Conservation (phyloP, 2,329 filamentous ascomycete genomes). For the Phyllosticta paracitricarpa region DNA sequence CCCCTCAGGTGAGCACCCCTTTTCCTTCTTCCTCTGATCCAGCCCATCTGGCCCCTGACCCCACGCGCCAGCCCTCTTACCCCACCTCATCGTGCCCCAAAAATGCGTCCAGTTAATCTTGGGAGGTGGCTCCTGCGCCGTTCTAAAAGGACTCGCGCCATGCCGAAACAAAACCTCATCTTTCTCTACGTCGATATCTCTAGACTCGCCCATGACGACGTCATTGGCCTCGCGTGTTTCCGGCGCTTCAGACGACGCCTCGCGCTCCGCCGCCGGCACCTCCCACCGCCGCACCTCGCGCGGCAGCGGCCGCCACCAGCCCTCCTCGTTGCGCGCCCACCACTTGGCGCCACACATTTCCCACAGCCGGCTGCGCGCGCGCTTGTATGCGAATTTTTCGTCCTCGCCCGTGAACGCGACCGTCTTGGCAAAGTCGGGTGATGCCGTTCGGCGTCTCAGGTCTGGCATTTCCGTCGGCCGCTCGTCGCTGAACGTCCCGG, state of each 20-base stretch:
- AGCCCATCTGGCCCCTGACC: slow-evolving; percentile 40
- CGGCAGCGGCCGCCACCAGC: slow-evolving; percentile 61
- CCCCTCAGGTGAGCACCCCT: slow-evolving; percentile 12
- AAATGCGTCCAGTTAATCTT: slow-evolving; percentile 44
- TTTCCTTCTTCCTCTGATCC: slow-evolving; percentile 29
- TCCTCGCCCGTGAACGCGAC: slow-evolving; percentile 68
- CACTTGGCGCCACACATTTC: slow-evolving; percentile 66
- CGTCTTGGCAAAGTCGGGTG: slow-evolving; percentile 56
- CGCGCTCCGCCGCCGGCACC: slow-evolving; percentile 11
- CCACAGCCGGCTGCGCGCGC: slow-evolving; percentile 69
- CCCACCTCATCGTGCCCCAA: slow-evolving; percentile 45
- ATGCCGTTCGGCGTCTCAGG: background rate
- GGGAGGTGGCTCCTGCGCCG: slow-evolving; percentile 35
- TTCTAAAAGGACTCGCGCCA: slow-evolving; percentile 38
- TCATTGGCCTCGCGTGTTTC: slow-evolving; percentile 4
- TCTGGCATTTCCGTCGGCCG: slow-evolving; percentile 10
- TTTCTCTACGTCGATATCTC: slow-evolving; percentile 18
- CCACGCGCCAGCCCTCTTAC: slow-evolving; percentile 43
- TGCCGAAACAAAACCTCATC: slow-evolving; percentile 31
- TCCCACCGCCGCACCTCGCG: slow-evolving; percentile 60
- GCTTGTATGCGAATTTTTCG: slow-evolving; percentile 71
- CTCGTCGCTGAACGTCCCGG: slow-evolving; percentile 20
- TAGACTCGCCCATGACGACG: slow-evolving; percentile 12
- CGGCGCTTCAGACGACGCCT: background rate
- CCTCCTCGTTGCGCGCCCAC: slow-evolving; percentile 52